These are phyloP conservation scores for Dactylonectria estremocensis DNA, from an alignment of 2,329 filamentous ascomycete species.

Conservation along the genomic window DNA sequence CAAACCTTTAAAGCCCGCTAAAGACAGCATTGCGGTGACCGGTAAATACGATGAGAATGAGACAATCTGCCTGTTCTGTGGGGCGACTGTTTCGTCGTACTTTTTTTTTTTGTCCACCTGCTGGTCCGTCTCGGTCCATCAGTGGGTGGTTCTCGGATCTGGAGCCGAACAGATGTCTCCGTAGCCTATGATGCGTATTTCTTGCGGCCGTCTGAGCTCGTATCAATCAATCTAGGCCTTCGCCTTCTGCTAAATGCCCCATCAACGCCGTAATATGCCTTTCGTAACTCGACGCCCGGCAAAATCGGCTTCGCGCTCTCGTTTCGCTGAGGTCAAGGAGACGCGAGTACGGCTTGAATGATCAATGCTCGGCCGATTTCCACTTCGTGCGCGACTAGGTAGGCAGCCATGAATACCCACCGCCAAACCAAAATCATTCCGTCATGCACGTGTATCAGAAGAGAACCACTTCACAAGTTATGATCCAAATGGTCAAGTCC, in stretches of 20 bases:
- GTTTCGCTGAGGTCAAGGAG: neutral
- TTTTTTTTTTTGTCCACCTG: slow-evolving; percentile 3
- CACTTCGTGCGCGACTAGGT: neutral
- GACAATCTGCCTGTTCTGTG: neutral
- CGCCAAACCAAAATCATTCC: neutral
- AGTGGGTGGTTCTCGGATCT: neutral
- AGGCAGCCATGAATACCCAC: neutral
- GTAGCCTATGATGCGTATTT: no score
- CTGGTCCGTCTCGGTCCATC: neutral
- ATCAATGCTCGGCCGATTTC: neutral
- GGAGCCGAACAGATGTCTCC: neutral
- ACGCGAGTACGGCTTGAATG: neutral
- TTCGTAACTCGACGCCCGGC: neutral
- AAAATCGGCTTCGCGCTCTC: slow-evolving; percentile 1
- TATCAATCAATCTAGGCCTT: neutral
- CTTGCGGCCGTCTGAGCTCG: neutral
- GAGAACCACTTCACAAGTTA: slow-evolving; percentile 10
- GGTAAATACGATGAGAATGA: neutral
- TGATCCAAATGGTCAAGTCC: slow-evolving; percentile 10
- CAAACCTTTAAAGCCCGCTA: neutral
- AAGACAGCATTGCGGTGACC: neutral
- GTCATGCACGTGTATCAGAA: neutral
- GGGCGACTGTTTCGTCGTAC: neutral
- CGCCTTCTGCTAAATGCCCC: neutral
- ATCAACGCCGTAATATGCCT: neutral